phyloP scores from a whole-genome alignment of 2,329 filamentous ascomycete genomes.

The Mycogone perniciosa region DNA sequence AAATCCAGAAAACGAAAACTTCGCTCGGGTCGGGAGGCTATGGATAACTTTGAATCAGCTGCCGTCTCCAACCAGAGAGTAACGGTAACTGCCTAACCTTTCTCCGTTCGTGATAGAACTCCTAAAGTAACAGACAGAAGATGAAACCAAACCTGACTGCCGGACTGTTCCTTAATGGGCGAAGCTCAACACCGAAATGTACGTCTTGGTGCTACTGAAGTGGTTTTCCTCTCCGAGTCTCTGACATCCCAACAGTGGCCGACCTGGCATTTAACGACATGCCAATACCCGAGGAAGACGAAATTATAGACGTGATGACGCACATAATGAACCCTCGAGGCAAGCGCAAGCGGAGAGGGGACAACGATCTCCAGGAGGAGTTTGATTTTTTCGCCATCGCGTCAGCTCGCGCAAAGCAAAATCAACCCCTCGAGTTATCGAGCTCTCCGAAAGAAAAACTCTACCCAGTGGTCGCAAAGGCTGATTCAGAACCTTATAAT shows the following conservation, averaged over 20 bases:
- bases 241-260: slow-evolving; percentile 33
- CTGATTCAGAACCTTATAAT: neutral
- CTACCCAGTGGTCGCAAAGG: neutral
- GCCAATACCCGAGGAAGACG: slow-evolving; percentile 30
- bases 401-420: neutral
- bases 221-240: slow-evolving; percentile 12
- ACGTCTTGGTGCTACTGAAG: neutral
- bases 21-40: slow-evolving; percentile 39
- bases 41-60: slow-evolving; percentile 49
- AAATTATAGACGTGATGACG: neutral
- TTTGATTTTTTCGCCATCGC: slow-evolving; percentile 29
- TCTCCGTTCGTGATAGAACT: neutral
- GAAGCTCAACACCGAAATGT: slow-evolving; percentile 16
- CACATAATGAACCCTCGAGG: slow-evolving; percentile 10
- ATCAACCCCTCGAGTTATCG: neutral
- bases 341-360: slow-evolving; percentile 22
- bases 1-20: slow-evolving; percentile 23
- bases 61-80: slow-evolving; percentile 39
- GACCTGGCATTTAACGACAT: slow-evolving; percentile 50
- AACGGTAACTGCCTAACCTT: slow-evolving; percentile 21
- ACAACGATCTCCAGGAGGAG: slow-evolving; percentile 29
- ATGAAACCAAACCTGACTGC: slow-evolving; percentile 28
- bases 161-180: slow-evolving; percentile 30
- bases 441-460: neutral
- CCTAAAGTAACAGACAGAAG: slow-evolving; percentile 16